Conservation (phyloP, 2,329 filamentous ascomycete species). For the Pseudohalonectria lignicola region DNA sequence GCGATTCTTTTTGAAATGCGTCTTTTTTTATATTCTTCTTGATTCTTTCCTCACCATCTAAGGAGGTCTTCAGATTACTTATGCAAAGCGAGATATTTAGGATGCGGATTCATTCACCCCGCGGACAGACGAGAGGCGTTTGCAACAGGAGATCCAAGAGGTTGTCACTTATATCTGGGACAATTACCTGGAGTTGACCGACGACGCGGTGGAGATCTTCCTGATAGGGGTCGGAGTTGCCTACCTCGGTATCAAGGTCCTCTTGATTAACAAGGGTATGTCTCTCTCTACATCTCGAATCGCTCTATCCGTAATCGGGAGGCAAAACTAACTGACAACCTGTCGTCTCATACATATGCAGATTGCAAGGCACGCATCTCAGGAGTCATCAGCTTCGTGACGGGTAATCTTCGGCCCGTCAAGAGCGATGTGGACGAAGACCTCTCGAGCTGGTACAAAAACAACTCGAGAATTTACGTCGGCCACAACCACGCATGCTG, state of each 20-base stretch:
- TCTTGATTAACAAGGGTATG: conserved; percentile 66
- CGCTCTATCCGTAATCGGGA: too few species aligned
- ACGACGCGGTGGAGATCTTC: conserved; percentile 63
- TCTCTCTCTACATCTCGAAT: background rate
- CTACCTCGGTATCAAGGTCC: conserved; percentile 70
- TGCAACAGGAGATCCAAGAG: conserved; percentile 55
- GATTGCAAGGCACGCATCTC: conserved; percentile 58
- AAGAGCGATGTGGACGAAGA: conserved; percentile 66
- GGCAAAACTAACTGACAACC: too few species aligned
- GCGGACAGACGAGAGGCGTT: conserved; percentile 29
- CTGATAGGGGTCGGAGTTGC: conserved; percentile 85
- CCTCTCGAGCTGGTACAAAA: conserved; percentile 72
- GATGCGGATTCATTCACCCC: conserved; percentile 38
- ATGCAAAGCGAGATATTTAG: too few species aligned
- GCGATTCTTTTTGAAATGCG: background rate
- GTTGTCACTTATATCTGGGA: conserved; percentile 88
- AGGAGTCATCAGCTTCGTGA: conserved; percentile 72
- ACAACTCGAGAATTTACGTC: conserved; percentile 71
- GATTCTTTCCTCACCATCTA: too few species aligned
- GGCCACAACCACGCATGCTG: conserved; percentile 66
- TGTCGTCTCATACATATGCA: too few species aligned
- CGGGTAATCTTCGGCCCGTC: conserved; percentile 64
- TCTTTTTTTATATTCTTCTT: background rate
- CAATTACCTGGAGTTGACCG: conserved; percentile 80
- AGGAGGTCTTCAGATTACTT: too few species aligned